Conservation (phyloP, 179 eudicot genomes). For the Vitellaria paradoxa region DNA sequence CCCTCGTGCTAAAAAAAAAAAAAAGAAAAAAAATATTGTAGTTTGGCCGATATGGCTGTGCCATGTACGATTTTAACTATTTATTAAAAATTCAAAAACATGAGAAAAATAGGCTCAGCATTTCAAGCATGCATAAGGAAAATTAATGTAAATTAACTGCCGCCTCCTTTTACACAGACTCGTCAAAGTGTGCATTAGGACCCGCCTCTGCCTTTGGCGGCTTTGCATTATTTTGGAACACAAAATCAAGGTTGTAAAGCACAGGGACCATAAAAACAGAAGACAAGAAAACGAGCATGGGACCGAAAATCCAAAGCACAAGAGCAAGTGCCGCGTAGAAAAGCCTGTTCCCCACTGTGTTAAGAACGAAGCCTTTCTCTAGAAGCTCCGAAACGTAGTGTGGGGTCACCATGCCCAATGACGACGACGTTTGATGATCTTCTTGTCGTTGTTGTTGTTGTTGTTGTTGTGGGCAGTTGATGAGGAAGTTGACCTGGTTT, state of each 20-base stretch:
- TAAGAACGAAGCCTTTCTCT: slow-evolving; percentile 47
- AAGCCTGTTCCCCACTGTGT: slow-evolving; percentile 54
- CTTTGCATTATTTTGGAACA: slow-evolving; percentile 14
- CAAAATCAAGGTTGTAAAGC: slow-evolving; percentile 54
- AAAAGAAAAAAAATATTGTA: no score
- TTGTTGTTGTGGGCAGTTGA: slow-evolving; percentile 40
- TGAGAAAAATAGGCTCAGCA: no score
- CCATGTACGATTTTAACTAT: no score
- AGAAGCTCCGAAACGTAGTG: slow-evolving; percentile 41
- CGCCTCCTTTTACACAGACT: slow-evolving; percentile 19
- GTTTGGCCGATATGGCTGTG: no score
- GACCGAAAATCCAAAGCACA: slow-evolving; percentile 73
- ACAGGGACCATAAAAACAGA: slow-evolving; percentile 47
- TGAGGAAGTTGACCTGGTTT: slow-evolving; percentile 66
- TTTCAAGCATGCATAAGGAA: no score
- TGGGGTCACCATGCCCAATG: slow-evolving; percentile 17
- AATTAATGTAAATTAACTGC: no score
- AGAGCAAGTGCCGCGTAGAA: slow-evolving; percentile 57
- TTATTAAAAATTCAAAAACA: no score
- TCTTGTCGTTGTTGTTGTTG: no score
- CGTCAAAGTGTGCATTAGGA: background rate
- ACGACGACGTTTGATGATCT: no score
- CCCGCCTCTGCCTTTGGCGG: slow-evolving; percentile 17
- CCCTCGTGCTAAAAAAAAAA: no score
- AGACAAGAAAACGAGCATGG: slow-evolving; percentile 55